Conservation (phyloP, 1,284 basidiomycete genomes). For the Apiotrichum sp. region DNA sequence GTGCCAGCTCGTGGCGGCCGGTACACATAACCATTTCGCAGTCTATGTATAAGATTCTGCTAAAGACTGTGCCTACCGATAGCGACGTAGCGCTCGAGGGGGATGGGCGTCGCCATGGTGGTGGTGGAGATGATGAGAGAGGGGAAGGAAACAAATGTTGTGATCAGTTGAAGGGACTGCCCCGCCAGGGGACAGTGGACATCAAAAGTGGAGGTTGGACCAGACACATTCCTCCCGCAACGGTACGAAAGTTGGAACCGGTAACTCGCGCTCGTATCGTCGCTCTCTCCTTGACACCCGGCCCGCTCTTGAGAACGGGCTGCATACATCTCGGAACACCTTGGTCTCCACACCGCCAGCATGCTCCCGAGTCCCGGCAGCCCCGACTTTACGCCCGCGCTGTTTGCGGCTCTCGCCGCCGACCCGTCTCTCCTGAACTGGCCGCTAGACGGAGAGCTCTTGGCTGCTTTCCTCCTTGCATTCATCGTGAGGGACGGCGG, state of each 20-base stretch:
- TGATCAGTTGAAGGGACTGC: no score
- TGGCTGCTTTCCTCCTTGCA: slow-evolving; percentile 30
- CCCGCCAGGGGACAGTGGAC: background rate
- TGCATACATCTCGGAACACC: no score
- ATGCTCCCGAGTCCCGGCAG: slow-evolving; percentile 10
- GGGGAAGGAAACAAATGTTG: background rate
- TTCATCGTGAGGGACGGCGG: slow-evolving; percentile 34
- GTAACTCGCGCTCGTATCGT: no score
- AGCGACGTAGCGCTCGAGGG: slow-evolving; percentile 29
- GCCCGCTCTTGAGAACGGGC: no score
- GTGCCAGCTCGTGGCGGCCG: slow-evolving; percentile 8
- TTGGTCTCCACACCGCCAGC: background rate
- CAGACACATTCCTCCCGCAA: no score
- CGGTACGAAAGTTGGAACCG: no score
- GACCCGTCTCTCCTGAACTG: slow-evolving; percentile 18
- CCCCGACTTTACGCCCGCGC: slow-evolving; percentile 4
- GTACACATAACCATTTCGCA: slow-evolving; percentile 38
- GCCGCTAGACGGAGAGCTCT: slow-evolving; percentile 24
- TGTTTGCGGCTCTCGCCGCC: slow-evolving; percentile 3
- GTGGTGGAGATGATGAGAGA: background rate
- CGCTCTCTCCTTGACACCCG: no score
- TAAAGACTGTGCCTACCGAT: slow-evolving; percentile 21
- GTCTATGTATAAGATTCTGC: slow-evolving; percentile 18
- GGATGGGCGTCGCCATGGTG: background rate
- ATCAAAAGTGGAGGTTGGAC: background rate